These are phyloP conservation scores for Podospora tetraspora DNA, from an alignment of 495 filamentous ascomycete genomes.

Conservation along the genomic window DNA sequence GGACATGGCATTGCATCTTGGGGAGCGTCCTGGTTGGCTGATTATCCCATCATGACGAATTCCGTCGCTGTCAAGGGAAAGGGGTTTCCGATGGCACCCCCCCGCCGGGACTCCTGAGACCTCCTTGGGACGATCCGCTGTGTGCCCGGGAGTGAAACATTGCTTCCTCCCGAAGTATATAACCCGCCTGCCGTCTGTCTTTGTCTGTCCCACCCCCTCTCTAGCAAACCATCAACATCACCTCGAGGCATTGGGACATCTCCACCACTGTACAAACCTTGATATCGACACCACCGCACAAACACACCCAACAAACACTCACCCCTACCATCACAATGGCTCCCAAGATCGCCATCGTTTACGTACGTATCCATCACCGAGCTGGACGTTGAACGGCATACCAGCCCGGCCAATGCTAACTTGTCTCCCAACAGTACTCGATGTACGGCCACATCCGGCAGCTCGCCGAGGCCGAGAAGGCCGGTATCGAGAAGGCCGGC, in stretches of 20 bases:
- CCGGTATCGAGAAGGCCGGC: constrained; percentile 83
- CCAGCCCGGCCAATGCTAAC: neutral
- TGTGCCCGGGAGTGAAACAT: neutral
- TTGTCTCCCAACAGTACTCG: constrained; percentile 65
- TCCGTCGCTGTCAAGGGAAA: neutral
- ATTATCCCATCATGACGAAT: constrained; percentile 35
- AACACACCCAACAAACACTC: constrained; percentile 15
- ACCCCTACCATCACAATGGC: constrained; percentile 59
- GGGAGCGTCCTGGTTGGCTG: neutral
- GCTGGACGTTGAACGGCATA: neutral
- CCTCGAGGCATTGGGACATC: neutral
- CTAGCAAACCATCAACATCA: neutral
- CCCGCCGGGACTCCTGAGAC: constrained; percentile 3
- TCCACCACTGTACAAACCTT: neutral
- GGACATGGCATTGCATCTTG: neutral
- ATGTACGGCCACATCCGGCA: constrained; percentile 88
- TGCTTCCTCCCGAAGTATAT: neutral
- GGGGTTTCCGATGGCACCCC: neutral
- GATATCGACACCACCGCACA: neutral
- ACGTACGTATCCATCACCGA: constrained; percentile 49
- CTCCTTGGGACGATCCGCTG: constrained; percentile 1
- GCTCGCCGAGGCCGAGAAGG: constrained; percentile 85
- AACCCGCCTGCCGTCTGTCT: neutral
- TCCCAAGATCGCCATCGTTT: constrained; percentile 89
- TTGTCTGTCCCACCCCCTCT: neutral